Conservation (phyloP, 768 basidiomycete species). For the Favolaschia claudopus region DNA sequence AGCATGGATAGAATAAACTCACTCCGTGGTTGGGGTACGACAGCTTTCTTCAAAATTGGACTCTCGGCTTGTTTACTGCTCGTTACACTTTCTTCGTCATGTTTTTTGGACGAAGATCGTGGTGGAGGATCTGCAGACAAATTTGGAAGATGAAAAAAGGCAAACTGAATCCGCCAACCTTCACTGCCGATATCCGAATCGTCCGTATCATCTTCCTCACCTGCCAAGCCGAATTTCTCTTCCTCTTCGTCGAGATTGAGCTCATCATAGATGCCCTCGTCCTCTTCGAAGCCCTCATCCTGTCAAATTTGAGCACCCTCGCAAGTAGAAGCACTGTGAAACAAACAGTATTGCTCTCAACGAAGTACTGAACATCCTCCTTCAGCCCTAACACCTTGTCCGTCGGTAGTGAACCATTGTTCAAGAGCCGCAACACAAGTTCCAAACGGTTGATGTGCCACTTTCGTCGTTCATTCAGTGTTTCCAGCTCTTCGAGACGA, state of each 20-base stretch:
- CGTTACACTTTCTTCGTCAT: constrained; percentile 79
- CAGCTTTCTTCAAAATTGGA: constrained; percentile 81
- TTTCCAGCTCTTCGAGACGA: constrained; percentile 84
- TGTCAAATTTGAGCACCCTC: constrained; percentile 42
- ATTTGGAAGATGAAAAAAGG: constrained; percentile 3
- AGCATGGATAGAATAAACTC: constrained; percentile 38
- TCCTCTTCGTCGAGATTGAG: constrained; percentile 97
- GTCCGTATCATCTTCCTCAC: constrained; percentile 81
- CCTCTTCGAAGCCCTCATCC: constrained; percentile 98
- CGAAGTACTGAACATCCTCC: constrained; percentile 96
- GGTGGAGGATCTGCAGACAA: constrained; percentile 62
- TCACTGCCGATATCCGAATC: constrained; percentile 79
- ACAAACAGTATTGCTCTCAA: constrained; percentile 93
- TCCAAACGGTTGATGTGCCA: constrained; percentile 96
- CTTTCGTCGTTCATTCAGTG: constrained; percentile 89
- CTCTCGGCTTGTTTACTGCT: constrained; percentile 82
- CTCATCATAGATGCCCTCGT: constrained; percentile 97
- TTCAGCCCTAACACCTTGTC: constrained; percentile 86
- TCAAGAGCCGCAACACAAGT: constrained; percentile 89
- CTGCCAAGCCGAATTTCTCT: constrained; percentile 84
- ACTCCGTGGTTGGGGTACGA: constrained; percentile 75
- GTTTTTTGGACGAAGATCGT: constrained; percentile 75
- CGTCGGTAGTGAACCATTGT: constrained; percentile 88
- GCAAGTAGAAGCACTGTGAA: constrained; percentile 10
- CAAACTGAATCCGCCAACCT: constrained; percentile 49